These are phyloP conservation scores for Pythium dissotocum DNA, from an alignment of 352 stramenopile species.

Conservation along the genomic window DNA sequence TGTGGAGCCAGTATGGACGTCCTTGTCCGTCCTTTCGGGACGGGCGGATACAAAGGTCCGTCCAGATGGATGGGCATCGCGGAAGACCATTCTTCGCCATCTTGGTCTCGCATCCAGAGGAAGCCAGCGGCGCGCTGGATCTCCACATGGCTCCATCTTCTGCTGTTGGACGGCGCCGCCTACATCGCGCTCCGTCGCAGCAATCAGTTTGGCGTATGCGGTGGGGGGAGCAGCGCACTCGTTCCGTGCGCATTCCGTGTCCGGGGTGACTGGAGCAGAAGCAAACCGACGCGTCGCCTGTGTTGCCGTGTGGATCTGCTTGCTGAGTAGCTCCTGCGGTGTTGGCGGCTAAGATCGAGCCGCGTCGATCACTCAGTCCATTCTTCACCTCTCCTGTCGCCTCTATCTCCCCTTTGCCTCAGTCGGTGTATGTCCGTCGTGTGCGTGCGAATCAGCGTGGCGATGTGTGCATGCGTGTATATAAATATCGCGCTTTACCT, in stretches of 20 bases:
- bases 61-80: neutral
- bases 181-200: neutral
- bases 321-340: neutral
- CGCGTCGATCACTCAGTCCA: neutral
- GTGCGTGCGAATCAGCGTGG: neutral
- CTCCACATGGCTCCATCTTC: conserved; percentile 15
- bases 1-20: neutral
- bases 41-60: neutral
- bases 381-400: neutral
- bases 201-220: neutral
- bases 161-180: neutral
- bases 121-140: conserved; percentile 22
- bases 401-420: neutral
- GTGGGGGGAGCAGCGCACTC: neutral
- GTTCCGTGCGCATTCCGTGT: conserved; percentile 14
- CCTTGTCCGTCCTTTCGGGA: neutral
- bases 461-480: conserved; percentile 4
- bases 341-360: neutral
- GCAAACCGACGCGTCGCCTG: too few species aligned
- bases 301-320: neutral
- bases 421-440: neutral
- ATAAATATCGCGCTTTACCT: neutral
- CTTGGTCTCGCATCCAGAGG: neutral
- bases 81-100: neutral
- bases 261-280: too few species aligned